Evolutionary conservation across 1,139 yeast genomes (phyloP).

Genomic region (Taphrina sp.): DNA sequence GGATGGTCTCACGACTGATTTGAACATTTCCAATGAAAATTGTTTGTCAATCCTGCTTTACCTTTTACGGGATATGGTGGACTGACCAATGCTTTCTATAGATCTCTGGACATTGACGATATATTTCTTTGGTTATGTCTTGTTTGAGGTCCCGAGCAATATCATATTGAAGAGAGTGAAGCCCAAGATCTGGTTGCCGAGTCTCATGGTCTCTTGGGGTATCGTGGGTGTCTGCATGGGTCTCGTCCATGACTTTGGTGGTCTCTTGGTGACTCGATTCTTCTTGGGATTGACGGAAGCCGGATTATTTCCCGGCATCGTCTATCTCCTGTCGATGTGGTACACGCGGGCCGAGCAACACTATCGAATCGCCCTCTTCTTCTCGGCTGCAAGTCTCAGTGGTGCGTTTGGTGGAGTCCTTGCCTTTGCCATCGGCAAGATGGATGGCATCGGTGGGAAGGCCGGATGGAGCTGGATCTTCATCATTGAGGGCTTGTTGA

Average conservation of each 20-base stretch:
- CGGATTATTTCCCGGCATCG: conserved; percentile 93
- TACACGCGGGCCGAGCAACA: conserved; percentile 79
- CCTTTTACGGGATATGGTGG: neutral
- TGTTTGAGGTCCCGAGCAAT: conserved; percentile 68
- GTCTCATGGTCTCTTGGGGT: conserved; percentile 40
- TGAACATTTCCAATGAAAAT: conserved; percentile 53
- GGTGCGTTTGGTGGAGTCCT: conserved; percentile 93
- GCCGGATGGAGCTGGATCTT: conserved; percentile 91
- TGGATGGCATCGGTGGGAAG: conserved; percentile 67
- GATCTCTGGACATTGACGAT: conserved; percentile 56
- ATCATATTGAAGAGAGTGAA: conserved; percentile 57
- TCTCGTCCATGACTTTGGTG: conserved; percentile 58
- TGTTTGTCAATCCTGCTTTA: conserved; percentile 40
- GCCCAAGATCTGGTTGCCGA: conserved; percentile 53
- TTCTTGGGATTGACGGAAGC: conserved; percentile 80
- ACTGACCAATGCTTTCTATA: neutral
- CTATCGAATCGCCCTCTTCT: conserved; percentile 79
- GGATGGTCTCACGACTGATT: conserved; percentile 53
- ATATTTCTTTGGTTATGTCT: conserved; percentile 68
- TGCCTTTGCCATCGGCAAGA: conserved; percentile 80
- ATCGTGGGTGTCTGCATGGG: conserved; percentile 50
- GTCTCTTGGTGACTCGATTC: conserved; percentile 62
- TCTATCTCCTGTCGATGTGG: conserved; percentile 80
- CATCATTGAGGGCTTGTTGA: conserved; percentile 69
- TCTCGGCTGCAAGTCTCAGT: conserved; percentile 84